Base-by-base conservation (phyloP, 176 grass and related monocot species). In the Tuctoria greenei region DNA sequence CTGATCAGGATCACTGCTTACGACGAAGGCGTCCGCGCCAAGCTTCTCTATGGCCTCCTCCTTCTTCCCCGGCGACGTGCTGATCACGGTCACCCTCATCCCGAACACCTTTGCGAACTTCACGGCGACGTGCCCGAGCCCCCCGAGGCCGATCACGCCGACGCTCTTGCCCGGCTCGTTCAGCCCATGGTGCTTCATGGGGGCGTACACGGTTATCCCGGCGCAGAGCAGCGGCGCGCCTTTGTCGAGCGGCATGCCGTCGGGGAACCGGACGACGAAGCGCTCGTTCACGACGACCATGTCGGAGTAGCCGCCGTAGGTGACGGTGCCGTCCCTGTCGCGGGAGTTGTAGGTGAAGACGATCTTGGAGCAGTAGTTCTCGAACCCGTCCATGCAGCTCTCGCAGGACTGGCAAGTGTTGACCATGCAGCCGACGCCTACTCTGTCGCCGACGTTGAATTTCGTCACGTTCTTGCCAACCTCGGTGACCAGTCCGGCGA, bases 181-280 rank as follows among this genome's bases (percentile, higher is more conserved):
- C 20, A 89, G 76, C 10, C 76, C 86, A 27, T 80, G 67, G 45
- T 79, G 63, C 64, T 77, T 80, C 90, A 93, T 89, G n/a, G 90
- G 90, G 10, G 54, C 54, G 76, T 93, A 93, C 71, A 89, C 84
- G 35, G 83, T 93, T 25, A 89, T 74, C 1, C 90, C 90, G 0
- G 90, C 90, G 36, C 87, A 93, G 28, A 93, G 83, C 56, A 93
- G 83, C 10, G 90, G 90, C 31, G 90, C 86, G 11, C 71, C 90
- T 26, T 46, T 57, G 67, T 84, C 86, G 4, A 86, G 76, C 0
- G 86, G 83, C 47, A 89, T 46, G 20, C 37, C 55, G 8, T 86
- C 79, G 4, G 90, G 90, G 54, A 93, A 79, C 26, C 36, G 64
- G 23, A 93, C 10, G 51, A 93, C 83, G 43, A 85, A 93, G 37